Base-by-base conservation (phyloP, 306 rosid genomes). In the Rubus parviflorus region DNA sequence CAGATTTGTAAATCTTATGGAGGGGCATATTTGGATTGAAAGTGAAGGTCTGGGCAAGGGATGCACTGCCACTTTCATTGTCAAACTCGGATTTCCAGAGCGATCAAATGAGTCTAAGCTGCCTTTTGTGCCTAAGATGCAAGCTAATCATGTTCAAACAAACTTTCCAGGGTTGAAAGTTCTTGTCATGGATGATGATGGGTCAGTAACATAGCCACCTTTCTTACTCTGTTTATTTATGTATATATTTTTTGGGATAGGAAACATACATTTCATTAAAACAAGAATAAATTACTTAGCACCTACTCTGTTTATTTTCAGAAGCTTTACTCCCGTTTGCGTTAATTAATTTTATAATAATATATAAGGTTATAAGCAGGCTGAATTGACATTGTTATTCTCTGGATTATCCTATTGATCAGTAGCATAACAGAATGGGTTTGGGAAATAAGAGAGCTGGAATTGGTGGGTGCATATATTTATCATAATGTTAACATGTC, bases 1-100 rank as follows among this genome's bases (percentile, higher is more conserved):
- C 90, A 95, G 99, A 89, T 95, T 95, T 85, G 97, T 95, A 70
- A 89, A 87, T 83, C 97, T 92, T 75, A 95, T 95, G 99, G 98
- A 91, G 68, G 99, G 99, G 76, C 87, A 89, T 76, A 92, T 95
- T 74, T 95, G 96, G 96, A 85, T 95, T 78, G 99, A 95, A 86
- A 95, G 99, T 30, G 97, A 95, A 83, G 99, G 99, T 60, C 81
- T 86, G 74, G 96, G 97, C 62, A 92, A 91, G 85, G 99, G 99
- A 79, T 91, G 96, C 77, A 86, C 92, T 3, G 94, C 85, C 70
- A 88, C 84, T 58, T 90, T 95, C 72, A 83, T 92, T 70, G 97
- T 91, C 54, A 95, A 92, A 87, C 97, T 95, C 5, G 93, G 98
- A 82, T 81, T 88, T 81, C 83, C 96, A 4, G 96, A 91, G 75